A percentile compares a stretch with the other conserved stretches of the same genome.
Conservation (phyloP, 768 basidiomycete species). For the Tricholomella constricta region DNA sequence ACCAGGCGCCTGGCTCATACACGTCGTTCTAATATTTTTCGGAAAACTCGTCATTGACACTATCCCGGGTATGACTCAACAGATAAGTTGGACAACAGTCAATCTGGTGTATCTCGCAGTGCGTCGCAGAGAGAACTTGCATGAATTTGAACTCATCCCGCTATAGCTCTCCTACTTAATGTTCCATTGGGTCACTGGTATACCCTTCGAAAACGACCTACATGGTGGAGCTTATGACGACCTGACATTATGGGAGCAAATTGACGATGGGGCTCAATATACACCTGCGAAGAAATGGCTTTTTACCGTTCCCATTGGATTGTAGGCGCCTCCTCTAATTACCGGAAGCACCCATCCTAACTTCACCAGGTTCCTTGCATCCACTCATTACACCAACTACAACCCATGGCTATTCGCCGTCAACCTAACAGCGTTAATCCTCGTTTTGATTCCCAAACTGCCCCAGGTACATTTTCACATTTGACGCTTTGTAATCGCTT, state of each 20-base stretch:
- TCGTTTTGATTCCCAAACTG: slow-evolving; percentile 93
- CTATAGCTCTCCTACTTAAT: slow-evolving; percentile 90
- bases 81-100: slow-evolving; percentile 94
- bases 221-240: slow-evolving; percentile 97
- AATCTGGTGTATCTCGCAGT: slow-evolving; percentile 91
- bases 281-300: slow-evolving; percentile 99
- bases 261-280: slow-evolving; percentile 97
- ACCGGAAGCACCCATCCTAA: slow-evolving; percentile 11
- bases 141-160: slow-evolving; percentile 3
- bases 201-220: slow-evolving; percentile 87
- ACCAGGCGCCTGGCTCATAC: slow-evolving; percentile 96
- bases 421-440: slow-evolving; percentile 76
- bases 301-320: slow-evolving; percentile 79
- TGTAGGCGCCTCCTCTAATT: slow-evolving; percentile 57
- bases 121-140: slow-evolving; percentile 31
- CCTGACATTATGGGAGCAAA: slow-evolving; percentile 98
- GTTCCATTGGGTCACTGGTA: slow-evolving; percentile 98
- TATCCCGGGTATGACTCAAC: slow-evolving; percentile 90
- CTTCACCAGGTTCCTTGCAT: slow-evolving; percentile 79
- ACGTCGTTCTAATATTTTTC: slow-evolving; percentile 86
- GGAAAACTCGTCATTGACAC: slow-evolving; percentile 95
- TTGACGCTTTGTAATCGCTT: slow-evolving; percentile 3
- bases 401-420: slow-evolving; percentile 92
- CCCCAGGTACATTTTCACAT: slow-evolving; percentile 65
- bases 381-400: slow-evolving; percentile 98